These are phyloP conservation scores for Geranium incanum DNA, from an alignment of 441 rosid species.

Conservation along the genomic window DNA sequence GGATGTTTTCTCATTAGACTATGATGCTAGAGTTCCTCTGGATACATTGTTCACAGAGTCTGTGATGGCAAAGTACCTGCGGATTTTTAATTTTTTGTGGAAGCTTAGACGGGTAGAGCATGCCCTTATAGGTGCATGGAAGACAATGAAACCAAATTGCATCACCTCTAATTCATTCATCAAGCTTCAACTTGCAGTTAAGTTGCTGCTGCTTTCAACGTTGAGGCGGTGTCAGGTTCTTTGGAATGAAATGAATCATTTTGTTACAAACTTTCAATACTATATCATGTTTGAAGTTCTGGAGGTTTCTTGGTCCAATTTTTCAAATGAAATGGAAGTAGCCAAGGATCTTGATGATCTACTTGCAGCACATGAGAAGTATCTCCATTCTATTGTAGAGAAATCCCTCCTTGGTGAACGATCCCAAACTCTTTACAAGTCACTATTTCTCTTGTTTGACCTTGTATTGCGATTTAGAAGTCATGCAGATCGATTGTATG, in stretches of 20 bases:
- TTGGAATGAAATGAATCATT: slow-evolving; percentile 93
- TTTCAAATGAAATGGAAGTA: slow-evolving; percentile 71
- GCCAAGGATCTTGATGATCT: slow-evolving; percentile 91
- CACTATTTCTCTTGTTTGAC: slow-evolving; percentile 76
- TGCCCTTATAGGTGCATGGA: slow-evolving; percentile 90
- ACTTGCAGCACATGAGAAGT: slow-evolving; percentile 79
- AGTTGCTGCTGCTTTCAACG: slow-evolving; percentile 67
- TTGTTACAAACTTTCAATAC: slow-evolving; percentile 82
- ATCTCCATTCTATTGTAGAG: slow-evolving; percentile 68
- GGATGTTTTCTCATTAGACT: slow-evolving; percentile 91
- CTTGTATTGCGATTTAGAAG: slow-evolving; percentile 75
- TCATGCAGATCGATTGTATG: slow-evolving; percentile 74
- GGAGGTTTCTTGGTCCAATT: slow-evolving; percentile 91
- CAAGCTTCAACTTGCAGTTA: slow-evolving; percentile 62
- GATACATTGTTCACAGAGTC: slow-evolving; percentile 83
- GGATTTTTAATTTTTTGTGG: slow-evolving; percentile 90
- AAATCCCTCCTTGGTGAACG: slow-evolving; percentile 88
- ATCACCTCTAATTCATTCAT: slow-evolving; percentile 71
- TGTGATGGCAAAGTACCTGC: slow-evolving; percentile 68
- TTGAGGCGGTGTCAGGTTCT: slow-evolving; percentile 87
- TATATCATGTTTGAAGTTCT: slow-evolving; percentile 95
- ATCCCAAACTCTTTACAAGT: slow-evolving; percentile 61
- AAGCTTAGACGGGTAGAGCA: slow-evolving; percentile 90
- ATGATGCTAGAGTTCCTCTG: slow-evolving; percentile 81
- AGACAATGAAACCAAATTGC: slow-evolving; percentile 96